Evolutionary conservation across 352 stramenopile genomes (phyloP), one percentile per base, ranked within the genome.

Genomic region (Globisporangium acanthophoron): DNA sequence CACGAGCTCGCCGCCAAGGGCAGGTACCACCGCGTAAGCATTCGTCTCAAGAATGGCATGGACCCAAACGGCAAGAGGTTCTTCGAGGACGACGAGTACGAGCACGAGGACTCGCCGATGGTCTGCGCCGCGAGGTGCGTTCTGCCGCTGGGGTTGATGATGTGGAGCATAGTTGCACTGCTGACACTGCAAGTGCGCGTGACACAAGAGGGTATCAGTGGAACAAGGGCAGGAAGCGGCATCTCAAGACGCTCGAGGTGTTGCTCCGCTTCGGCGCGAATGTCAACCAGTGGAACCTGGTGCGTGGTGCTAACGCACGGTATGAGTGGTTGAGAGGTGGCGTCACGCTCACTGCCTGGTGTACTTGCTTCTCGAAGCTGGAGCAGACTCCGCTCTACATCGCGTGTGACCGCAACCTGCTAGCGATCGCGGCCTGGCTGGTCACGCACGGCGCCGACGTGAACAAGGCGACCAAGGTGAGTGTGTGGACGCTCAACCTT

Each of bases 321-420:
- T 15, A 1, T n/a, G 21, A 37, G 27, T 43, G 33, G 7, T 5
- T 16, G 20, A 45, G 2, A 27, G 3, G 1, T 39, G 20, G 13
- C 43, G 43, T 53, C 18, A 21, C 24, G 20, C n/a, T 54, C 16
- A 27, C 21, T 51, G 12, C 24, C 16, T 21, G 46, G 24, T 24
- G 29, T 11, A 20, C 8, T 46, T 4, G 20, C 5, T 3, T 11
- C 31, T 46, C 7, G 2, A 20, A 88, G 74, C 57, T 89, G 9
- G 74, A 83, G 60, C 76, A 89, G 49, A 87, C 74, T 7, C 54
- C 79, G 13, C 45, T 89, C 52, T 83, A 78, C 29, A 51, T 86
- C 16, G 76, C 79, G 1, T 87, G 76, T 45, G 73, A 89, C 21
- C 69, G 65, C 35, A 76, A 86, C 27, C 21, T 80, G 21, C 5